A percentile compares a stretch with the other conserved stretches of the same genome.
These are phyloP conservation scores for Cercospora janseana DNA, from an alignment of 2,329 filamentous ascomycete genomes.

Conservation along the genomic window DNA sequence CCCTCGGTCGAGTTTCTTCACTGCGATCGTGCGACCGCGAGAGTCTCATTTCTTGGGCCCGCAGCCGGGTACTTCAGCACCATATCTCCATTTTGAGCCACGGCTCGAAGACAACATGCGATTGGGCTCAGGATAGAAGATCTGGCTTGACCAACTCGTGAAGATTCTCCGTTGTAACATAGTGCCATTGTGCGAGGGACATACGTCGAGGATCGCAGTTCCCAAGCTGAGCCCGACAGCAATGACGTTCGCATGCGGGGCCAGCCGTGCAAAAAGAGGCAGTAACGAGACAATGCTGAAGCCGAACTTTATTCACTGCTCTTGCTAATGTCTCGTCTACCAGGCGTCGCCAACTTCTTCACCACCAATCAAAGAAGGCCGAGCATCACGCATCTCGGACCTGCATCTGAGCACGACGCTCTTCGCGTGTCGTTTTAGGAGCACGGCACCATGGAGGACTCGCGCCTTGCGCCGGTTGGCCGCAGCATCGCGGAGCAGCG, in stretches of 20 bases:
- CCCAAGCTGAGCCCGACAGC: too few species aligned
- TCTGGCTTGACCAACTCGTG: too few species aligned
- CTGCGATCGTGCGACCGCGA: too few species aligned
- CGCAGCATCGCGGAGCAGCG: constrained; percentile 23
- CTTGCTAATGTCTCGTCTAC: background rate
- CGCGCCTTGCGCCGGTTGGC: constrained; percentile 30
- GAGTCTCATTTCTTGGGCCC: too few species aligned
- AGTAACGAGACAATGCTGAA: background rate
- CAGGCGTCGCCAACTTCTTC: constrained; percentile 4
- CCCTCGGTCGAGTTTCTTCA: too few species aligned
- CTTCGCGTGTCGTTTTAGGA: background rate
- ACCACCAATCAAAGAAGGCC: background rate
- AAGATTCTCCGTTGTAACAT: too few species aligned
- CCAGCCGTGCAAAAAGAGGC: background rate
- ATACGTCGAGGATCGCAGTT: too few species aligned
- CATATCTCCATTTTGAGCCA: too few species aligned
- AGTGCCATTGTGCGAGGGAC: too few species aligned
- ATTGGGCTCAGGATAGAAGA: too few species aligned
- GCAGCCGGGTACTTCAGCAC: too few species aligned
- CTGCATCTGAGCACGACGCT: background rate
- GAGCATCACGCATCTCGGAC: background rate
- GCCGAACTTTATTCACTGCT: background rate
- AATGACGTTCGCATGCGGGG: background rate
- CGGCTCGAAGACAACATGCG: too few species aligned
- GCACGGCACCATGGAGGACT: constrained; percentile 31